Conservation (phyloP, 805 yeast species). For the Ogataea paradorogensis region DNA sequence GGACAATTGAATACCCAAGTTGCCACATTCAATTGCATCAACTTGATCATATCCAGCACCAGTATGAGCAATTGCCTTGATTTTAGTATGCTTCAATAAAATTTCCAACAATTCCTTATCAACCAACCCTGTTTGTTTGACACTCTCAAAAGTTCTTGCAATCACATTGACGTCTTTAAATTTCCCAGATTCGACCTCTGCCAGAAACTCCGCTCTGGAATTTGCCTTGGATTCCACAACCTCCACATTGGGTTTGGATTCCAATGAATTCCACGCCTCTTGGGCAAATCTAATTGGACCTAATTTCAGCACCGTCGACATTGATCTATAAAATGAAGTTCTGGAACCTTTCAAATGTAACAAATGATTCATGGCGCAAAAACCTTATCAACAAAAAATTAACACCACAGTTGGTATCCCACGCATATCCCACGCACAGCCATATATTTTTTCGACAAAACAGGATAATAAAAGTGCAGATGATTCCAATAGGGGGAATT, state of each 20-base stretch:
- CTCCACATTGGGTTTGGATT: slow-evolving; percentile 35
- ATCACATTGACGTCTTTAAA: slow-evolving; percentile 37
- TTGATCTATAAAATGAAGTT: slow-evolving; percentile 10
- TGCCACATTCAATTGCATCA: slow-evolving; percentile 41
- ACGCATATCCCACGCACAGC: slow-evolving; percentile 8
- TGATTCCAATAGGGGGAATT: not conserved
- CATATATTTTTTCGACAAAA: not conserved
- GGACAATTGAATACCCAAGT: slow-evolving; percentile 43
- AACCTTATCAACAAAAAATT: slow-evolving; percentile 1
- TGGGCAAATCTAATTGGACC: slow-evolving; percentile 61
- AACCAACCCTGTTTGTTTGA: slow-evolving; percentile 38
- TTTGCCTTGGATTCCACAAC: slow-evolving; percentile 44
- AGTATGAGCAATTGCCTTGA: slow-evolving; percentile 44
- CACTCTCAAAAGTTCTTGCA: slow-evolving; percentile 42
- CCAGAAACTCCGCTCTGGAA: slow-evolving; percentile 39
- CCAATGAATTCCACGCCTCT: slow-evolving; percentile 54
- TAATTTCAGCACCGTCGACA: slow-evolving; percentile 49
- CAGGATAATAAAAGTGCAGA: not conserved
- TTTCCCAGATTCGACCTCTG: slow-evolving; percentile 36
- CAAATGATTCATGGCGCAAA: slow-evolving; percentile 2
- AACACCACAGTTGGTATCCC: not conserved
- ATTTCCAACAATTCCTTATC: slow-evolving; percentile 41
- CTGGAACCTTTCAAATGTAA: not conserved
- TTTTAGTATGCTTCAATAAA: slow-evolving; percentile 32
- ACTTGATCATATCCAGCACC: slow-evolving; percentile 62